A percentile compares a stretch with the other conserved stretches of the same genome.
phyloP scores from a whole-genome alignment of 257 asterid genomes.

The Striga asiatica region DNA sequence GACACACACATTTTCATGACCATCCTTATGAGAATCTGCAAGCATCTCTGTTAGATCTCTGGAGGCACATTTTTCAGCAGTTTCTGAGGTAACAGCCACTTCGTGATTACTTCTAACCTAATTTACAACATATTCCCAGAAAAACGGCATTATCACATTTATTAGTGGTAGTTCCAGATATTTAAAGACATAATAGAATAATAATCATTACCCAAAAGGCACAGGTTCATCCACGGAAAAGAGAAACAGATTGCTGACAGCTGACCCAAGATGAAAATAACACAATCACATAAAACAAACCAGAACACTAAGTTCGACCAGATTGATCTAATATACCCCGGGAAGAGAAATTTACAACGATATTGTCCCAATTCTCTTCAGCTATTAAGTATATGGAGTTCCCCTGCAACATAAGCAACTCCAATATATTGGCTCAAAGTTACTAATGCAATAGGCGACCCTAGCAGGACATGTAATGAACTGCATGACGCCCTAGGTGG shows the following conservation, averaged over 20 bases:
- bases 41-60: constrained; percentile 17
- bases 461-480: background rate
- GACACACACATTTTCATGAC: constrained; percentile 25
- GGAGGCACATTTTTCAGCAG: constrained; percentile 17
- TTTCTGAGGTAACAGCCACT: constrained; percentile 29
- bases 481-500: background rate
- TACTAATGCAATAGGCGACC: background rate
- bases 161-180: constrained; percentile 4
- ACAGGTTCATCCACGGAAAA: background rate
- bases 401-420: background rate
- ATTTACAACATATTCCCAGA: constrained; percentile 22
- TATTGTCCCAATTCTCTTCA: background rate
- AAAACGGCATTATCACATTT: constrained; percentile 15
- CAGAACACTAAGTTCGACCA: background rate
- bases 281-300: background rate
- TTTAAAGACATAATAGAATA: constrained; percentile 4
- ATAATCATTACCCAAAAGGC: background rate
- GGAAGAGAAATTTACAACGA: background rate
- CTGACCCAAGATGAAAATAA: background rate
- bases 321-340: background rate
- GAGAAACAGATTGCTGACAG: constrained; percentile 1
- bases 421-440: background rate
- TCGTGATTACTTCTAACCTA: constrained; percentile 47
- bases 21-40: constrained; percentile 26
- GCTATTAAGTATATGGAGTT: background rate